Percentiles rank a stretch among this genome's conserved stretches.
Conservation (phyloP, 1,284 basidiomycete species). For the Cryptococcus amylolentus region DNA sequence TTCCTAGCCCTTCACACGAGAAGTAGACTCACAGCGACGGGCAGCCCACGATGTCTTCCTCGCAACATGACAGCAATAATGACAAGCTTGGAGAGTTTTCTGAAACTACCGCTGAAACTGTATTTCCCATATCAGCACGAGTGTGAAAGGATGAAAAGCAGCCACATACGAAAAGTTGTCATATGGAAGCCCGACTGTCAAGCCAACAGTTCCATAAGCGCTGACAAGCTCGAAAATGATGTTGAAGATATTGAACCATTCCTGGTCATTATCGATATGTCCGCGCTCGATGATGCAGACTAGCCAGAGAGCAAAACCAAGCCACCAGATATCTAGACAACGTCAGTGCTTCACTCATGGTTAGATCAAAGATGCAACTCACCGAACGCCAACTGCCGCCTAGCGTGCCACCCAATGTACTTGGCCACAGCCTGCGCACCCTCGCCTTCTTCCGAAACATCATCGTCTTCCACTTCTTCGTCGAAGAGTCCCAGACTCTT, state of each 20-base stretch:
- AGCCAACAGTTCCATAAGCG: conserved; percentile 85
- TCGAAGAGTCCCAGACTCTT: conserved; percentile 72
- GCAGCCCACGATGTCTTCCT: conserved; percentile 83
- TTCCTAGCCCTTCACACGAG: neutral
- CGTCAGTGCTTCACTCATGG: neutral
- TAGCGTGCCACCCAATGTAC: conserved; percentile 47
- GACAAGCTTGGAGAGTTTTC: conserved; percentile 80
- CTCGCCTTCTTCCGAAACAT: conserved; percentile 35
- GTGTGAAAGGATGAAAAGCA: neutral
- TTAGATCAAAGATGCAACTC: neutral
- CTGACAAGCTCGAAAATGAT: conserved; percentile 62
- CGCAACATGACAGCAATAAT: conserved; percentile 84
- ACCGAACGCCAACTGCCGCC: conserved; percentile 17
- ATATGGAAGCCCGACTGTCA: conserved; percentile 70
- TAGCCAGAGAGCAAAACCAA: conserved; percentile 70
- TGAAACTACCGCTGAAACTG: conserved; percentile 74
- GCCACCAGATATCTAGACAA: conserved; percentile 76
- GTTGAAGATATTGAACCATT: conserved; percentile 76
- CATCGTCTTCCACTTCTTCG: conserved; percentile 54
- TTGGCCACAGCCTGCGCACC: conserved; percentile 48
- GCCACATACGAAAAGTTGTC: conserved; percentile 50
- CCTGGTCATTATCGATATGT: conserved; percentile 57
- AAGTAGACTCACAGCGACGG: conserved; percentile 72
- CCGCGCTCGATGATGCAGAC: conserved; percentile 80
- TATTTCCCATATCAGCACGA: neutral